A percentile compares a stretch with the other conserved stretches of the same genome.
Evolutionary conservation across 345 rosid species (phyloP).

Genomic region (Zanthoxylum bungeanum): DNA sequence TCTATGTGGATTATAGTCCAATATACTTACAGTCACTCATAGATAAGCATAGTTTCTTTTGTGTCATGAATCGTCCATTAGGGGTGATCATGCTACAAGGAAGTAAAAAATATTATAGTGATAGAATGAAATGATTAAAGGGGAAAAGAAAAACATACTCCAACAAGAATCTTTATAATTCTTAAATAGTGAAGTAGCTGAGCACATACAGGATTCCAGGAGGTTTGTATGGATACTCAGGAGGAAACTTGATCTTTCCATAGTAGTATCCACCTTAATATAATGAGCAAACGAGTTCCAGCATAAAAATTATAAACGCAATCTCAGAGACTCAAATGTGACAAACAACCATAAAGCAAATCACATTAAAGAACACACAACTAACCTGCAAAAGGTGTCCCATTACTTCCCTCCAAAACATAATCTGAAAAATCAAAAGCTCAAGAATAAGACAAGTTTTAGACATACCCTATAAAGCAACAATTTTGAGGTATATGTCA

Average conservation of each 20-base stretch:
- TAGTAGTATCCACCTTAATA: conserved; percentile 77
- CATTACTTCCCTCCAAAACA: conserved; percentile 92
- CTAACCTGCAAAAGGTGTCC: conserved; percentile 95
- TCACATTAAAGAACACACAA: conserved; percentile 14
- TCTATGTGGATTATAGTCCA: conserved; percentile 3
- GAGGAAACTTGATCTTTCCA: conserved; percentile 97
- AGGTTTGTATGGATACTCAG: conserved; percentile 96
- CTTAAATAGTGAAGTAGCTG: conserved; percentile 10
- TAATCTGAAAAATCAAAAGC: conserved; percentile 56
- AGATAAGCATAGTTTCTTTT: conserved; percentile 95
- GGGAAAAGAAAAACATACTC: not conserved
- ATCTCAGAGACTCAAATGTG: conserved; percentile 8
- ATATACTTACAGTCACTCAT: conserved; percentile 95
- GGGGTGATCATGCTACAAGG: conserved; percentile 87
- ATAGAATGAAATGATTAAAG: not conserved
- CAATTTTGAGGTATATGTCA: not conserved
- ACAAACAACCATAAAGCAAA: conserved; percentile 1
- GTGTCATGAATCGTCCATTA: conserved; percentile 94
- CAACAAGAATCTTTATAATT: conserved; percentile 1
- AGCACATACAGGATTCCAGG: conserved; percentile 89
- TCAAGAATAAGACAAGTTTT: conserved; percentile 11
- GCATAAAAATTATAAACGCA: not conserved
- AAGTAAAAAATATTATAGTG: not conserved
- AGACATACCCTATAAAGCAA: conserved; percentile 5
- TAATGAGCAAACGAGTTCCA: not conserved